These are phyloP conservation scores for Fusarium papillatum DNA, from an alignment of 2,329 filamentous ascomycete genomes.

Conservation along the genomic window DNA sequence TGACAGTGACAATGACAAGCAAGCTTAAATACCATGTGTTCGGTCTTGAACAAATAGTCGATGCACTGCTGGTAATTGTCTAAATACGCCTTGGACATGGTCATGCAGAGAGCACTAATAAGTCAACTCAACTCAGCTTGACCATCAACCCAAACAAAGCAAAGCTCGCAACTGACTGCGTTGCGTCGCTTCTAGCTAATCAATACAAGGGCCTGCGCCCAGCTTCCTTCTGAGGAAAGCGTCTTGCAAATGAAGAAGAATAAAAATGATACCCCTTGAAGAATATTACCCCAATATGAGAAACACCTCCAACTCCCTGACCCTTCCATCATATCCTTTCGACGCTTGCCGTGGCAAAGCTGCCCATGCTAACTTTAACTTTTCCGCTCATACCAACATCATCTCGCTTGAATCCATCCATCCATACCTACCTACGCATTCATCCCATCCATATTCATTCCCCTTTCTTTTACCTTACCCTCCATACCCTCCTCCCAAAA, in stretches of 20 bases:
- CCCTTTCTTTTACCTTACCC: slow-evolving; percentile 6
- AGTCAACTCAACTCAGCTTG: not conserved
- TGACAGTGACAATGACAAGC: not conserved
- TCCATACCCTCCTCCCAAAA: not conserved
- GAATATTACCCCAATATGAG: slow-evolving; percentile 17
- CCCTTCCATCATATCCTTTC: slow-evolving; percentile 21
- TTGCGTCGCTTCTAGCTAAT: slow-evolving; percentile 20
- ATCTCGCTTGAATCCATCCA: slow-evolving; percentile 27
- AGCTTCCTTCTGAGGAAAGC: slow-evolving; percentile 31
- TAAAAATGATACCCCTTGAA: slow-evolving; percentile 11
- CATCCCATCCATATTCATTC: slow-evolving; percentile 13
- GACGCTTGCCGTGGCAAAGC: slow-evolving; percentile 25
- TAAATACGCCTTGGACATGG: not conserved
- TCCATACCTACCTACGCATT: not conserved
- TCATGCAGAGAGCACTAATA: not conserved
- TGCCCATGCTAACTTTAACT: slow-evolving; percentile 26
- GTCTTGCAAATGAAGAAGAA: slow-evolving; percentile 23
- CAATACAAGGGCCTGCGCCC: slow-evolving; percentile 40
- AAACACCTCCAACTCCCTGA: slow-evolving; percentile 41
- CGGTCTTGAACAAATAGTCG: not conserved
- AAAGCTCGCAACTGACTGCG: slow-evolving; percentile 12
- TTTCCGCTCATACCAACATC: slow-evolving; percentile 31
- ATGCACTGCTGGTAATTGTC: not conserved
- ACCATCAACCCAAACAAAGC: slow-evolving; percentile 7
- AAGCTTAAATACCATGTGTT: not conserved